Base-by-base conservation (phyloP, 495 filamentous ascomycete species). In the Talaromyces borbonicus region DNA sequence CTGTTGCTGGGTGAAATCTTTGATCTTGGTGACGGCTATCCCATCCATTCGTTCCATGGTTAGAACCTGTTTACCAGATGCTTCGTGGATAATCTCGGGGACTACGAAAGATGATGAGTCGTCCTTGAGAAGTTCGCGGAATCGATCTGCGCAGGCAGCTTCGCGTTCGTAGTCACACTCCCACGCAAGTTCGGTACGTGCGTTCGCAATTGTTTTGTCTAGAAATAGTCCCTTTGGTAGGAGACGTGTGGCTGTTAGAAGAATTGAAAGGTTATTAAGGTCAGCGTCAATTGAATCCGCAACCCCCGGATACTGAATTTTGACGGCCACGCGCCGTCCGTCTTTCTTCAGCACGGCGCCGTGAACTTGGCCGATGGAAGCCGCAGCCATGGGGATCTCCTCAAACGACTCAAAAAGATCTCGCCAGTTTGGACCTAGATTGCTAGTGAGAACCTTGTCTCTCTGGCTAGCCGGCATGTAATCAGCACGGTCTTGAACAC, bases 281-380 rank as follows among this genome's bases (percentile, higher is more conserved):
- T 98, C 92, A 5, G 90, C 95, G 62, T 92, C 86, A 52, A 98
- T 98, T 6, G 87, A 94, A 57, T 84, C 81, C 2, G 90, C 85
- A 0, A 98, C 93, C n/a, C 92, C 92, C 3, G 92, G 92, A 58
- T 97, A 98, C 63, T 98, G 92, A 14, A 98, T 79, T 59, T 98
- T 98, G 47, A 98, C 87, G 9, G 90, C 92, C 4, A 98, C 92
- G 36, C 73, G 70, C 47, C 80, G 69, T 31, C 83, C 81, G 43
- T 69, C 87, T 5, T 80, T 82, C 38, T 78, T 80, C n/a, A 98
- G 75, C 0, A 78, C 75, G 1, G 89, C 92, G 36, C 81, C 75
- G 65, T 98, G 92, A 0, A 98, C 92, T 65, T 98, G 92, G 18
- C 92, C 92, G 49, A 98, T 98, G 0, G 90, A 96, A n/a, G 92